These are phyloP conservation scores for Gentiana straminea DNA, from an alignment of 257 asterid species.

Conservation along the genomic window DNA sequence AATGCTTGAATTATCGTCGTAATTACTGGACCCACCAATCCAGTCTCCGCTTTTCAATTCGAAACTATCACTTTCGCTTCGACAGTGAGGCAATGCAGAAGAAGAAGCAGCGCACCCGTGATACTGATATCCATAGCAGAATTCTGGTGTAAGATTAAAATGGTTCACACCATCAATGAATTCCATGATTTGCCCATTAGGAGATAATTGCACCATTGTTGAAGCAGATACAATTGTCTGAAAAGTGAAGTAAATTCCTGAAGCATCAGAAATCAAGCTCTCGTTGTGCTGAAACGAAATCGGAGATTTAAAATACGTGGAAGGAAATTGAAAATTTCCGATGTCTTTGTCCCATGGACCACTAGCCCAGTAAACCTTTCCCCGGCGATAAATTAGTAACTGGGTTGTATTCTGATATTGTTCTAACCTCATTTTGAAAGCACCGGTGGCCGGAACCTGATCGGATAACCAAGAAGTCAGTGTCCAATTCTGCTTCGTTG, in stretches of 20 bases:
- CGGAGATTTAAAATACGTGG: neutral
- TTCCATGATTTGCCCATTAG: slow-evolving; percentile 2
- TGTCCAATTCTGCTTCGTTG: slow-evolving; percentile 25
- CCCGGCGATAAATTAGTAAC: slow-evolving; percentile 22
- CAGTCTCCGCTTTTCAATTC: slow-evolving; percentile 5
- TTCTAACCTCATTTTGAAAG: slow-evolving; percentile 32
- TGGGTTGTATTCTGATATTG: slow-evolving; percentile 15
- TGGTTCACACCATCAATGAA: neutral
- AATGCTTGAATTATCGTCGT: slow-evolving; percentile 5
- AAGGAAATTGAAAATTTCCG: neutral
- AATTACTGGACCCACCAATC: neutral
- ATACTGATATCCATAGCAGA: slow-evolving; percentile 16
- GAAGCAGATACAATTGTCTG: neutral
- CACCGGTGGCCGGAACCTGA: slow-evolving; percentile 25
- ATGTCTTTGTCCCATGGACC: slow-evolving; percentile 11
- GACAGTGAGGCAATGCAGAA: slow-evolving; percentile 12
- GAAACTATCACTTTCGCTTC: slow-evolving; percentile 9
- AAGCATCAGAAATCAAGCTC: neutral
- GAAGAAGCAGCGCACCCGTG: slow-evolving; percentile 16
- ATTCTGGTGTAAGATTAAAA: neutral
- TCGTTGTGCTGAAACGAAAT: slow-evolving; percentile 1
- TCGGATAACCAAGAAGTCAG: slow-evolving; percentile 39
- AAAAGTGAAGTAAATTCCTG: slow-evolving; percentile 11
- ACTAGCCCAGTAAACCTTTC: slow-evolving; percentile 17
- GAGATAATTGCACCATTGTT: slow-evolving; percentile 5